A percentile compares a stretch with the other conserved stretches of the same genome.
Conservation (phyloP, 192 early-diverging fungal genomes). For the Backusella tarrabulga region DNA sequence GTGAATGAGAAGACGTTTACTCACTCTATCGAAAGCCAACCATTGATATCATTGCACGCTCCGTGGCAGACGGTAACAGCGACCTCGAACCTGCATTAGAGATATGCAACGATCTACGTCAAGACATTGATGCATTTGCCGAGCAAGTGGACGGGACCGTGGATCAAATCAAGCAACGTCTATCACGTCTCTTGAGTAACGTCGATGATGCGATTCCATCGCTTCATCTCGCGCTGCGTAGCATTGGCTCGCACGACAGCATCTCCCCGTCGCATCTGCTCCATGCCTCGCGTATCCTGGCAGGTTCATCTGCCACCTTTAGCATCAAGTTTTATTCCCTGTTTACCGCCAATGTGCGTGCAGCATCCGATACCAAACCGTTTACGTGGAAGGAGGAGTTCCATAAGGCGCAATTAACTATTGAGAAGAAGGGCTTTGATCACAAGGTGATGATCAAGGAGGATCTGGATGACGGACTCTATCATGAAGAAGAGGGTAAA, state of each 20-base stretch:
- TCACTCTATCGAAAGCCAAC: constrained; percentile 43
- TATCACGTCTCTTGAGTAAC: constrained; percentile 14
- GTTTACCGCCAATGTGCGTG: constrained; percentile 63
- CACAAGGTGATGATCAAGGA: constrained; percentile 63
- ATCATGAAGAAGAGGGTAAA: constrained; percentile 62
- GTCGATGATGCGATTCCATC: constrained; percentile 40
- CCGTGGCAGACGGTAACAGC: constrained; percentile 61
- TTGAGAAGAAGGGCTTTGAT: not conserved
- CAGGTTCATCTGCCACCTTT: constrained; percentile 33
- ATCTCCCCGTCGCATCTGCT: constrained; percentile 41
- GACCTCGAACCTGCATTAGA: constrained; percentile 55
- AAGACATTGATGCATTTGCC: constrained; percentile 50
- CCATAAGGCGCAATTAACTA: constrained; percentile 47
- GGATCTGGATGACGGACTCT: constrained; percentile 74
- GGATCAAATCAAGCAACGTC: constrained; percentile 19
- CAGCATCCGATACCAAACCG: constrained; percentile 57
- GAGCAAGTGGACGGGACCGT: constrained; percentile 19
- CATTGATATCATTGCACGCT: constrained; percentile 66
- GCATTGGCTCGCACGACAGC: constrained; percentile 11
- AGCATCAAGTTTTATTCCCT: constrained; percentile 62
- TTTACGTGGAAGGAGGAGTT: constrained; percentile 87
- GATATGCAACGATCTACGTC: constrained; percentile 51
- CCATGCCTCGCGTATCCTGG: constrained; percentile 52
- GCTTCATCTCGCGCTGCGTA: constrained; percentile 35
- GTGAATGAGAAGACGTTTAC: not conserved